Conservation (phyloP, 495 filamentous ascomycete species). For the Daldinia caldariorum region DNA sequence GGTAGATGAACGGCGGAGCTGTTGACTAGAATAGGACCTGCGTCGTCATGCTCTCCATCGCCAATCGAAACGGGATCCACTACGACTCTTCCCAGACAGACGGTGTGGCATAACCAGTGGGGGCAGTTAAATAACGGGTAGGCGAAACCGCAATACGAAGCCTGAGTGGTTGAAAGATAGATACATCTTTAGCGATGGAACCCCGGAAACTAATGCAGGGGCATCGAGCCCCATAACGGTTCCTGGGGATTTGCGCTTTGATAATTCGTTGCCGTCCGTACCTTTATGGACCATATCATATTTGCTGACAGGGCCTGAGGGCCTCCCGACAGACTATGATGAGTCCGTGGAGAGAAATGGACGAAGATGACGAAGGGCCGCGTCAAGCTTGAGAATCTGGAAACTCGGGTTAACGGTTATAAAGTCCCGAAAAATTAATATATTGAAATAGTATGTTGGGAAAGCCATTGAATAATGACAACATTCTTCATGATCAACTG, state of each 20-base stretch:
- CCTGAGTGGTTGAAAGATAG: constrained; percentile 15
- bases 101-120: constrained; percentile 39
- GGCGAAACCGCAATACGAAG: constrained; percentile 24
- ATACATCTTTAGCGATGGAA: constrained; percentile 26
- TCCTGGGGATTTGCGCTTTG: constrained; percentile 34
- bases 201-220: constrained; percentile 41
- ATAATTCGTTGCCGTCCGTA: not conserved
- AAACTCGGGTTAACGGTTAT: not conserved
- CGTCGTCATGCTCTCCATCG: constrained; percentile 41
- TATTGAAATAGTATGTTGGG: not conserved
- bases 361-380: constrained; percentile 1
- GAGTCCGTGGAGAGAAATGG: constrained; percentile 5
- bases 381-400: not conserved
- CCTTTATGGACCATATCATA: constrained; percentile 4
- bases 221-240: constrained; percentile 21
- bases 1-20: constrained; percentile 16
- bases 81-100: constrained; percentile 33
- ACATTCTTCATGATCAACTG: not conserved
- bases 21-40: constrained; percentile 33
- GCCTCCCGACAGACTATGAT: not conserved
- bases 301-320: not conserved
- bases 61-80: constrained; percentile 39
- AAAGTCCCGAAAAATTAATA: not conserved
- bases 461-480: not conserved
- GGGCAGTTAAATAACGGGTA: constrained; percentile 22